Conservation (phyloP, 2,329 filamentous ascomycete genomes). For the Nemania sp. region DNA sequence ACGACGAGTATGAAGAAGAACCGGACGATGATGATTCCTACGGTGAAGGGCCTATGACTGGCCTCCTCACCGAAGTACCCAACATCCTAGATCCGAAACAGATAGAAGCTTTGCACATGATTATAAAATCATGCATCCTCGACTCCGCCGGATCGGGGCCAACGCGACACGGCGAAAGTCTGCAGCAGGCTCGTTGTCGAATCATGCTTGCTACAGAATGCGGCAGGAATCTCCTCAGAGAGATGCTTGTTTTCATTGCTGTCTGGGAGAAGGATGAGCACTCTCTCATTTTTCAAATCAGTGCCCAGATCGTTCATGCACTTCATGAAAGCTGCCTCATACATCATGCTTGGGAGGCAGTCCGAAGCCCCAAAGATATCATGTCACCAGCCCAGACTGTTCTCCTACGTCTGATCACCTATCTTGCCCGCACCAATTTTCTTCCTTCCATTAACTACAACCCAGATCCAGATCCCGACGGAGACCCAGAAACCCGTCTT, state of each 20-base stretch:
- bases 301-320: conserved; percentile 92
- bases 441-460: conserved; percentile 46
- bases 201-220: conserved; percentile 88
- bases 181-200: conserved; percentile 88
- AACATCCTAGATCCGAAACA: conserved; percentile 93
- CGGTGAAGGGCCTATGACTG: conserved; percentile 76
- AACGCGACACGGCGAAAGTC: conserved; percentile 72
- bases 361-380: conserved; percentile 92
- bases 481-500: conserved; percentile 33
- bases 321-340: conserved; percentile 87
- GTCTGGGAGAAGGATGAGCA: conserved; percentile 96
- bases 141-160: conserved; percentile 74
- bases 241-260: conserved; percentile 93
- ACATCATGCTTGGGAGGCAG: conserved; percentile 88
- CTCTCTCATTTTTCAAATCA: conserved; percentile 94
- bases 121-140: conserved; percentile 92
- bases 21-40: conserved; percentile 74
- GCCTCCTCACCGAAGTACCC: conserved; percentile 88
- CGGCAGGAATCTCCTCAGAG: conserved; percentile 83
- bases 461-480: conserved; percentile 32
- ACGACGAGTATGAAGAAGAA: conserved; percentile 56
- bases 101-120: conserved; percentile 96
- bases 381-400: conserved; percentile 95
- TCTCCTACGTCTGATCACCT: conserved; percentile 85
- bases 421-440: conserved; percentile 73